These are phyloP conservation scores for Aspergillus intermedius DNA, from an alignment of 2,329 filamentous ascomycete species.

Conservation along the genomic window DNA sequence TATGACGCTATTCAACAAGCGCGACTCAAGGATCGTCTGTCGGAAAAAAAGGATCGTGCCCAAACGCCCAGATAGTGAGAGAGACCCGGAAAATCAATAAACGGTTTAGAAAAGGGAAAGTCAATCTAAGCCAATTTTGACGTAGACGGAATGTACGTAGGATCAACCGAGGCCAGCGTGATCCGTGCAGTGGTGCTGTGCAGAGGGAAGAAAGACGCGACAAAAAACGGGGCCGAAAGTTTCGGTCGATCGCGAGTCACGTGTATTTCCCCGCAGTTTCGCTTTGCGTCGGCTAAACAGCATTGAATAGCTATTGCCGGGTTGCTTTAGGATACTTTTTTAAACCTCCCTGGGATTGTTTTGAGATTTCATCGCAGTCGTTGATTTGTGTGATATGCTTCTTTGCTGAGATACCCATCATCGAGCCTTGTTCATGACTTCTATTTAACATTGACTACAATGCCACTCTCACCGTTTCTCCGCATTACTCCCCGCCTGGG, in stretches of 20 bases:
- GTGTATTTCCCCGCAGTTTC: slow-evolving; percentile 31
- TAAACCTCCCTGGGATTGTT: slow-evolving; percentile 1
- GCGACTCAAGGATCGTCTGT: too few relatives aligned
- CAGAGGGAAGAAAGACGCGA: not conserved
- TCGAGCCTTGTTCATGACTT: not conserved
- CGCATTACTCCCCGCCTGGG: slow-evolving; percentile 32
- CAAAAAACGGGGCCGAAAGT: slow-evolving; percentile 13
- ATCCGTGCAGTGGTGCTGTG: not conserved
- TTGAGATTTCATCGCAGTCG: too few relatives aligned
- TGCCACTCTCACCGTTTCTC: slow-evolving; percentile 35
- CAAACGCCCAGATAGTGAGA: too few relatives aligned
- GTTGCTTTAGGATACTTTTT: not conserved
- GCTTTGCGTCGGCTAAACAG: slow-evolving; percentile 32
- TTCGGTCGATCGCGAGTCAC: slow-evolving; percentile 10
- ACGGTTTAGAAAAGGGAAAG: too few relatives aligned
- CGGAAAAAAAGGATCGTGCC: too few relatives aligned
- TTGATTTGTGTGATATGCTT: not conserved
- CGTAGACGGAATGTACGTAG: too few relatives aligned
- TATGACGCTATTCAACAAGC: too few relatives aligned
- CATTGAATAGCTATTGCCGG: too few relatives aligned
- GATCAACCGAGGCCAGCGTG: not conserved
- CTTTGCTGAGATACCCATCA: not conserved
- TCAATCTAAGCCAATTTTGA: too few relatives aligned
- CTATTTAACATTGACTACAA: slow-evolving; percentile 8
- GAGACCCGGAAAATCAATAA: too few relatives aligned